These are phyloP conservation scores for Spiraea crenata DNA, from an alignment of 331 rosid genomes.

Conservation along the genomic window DNA sequence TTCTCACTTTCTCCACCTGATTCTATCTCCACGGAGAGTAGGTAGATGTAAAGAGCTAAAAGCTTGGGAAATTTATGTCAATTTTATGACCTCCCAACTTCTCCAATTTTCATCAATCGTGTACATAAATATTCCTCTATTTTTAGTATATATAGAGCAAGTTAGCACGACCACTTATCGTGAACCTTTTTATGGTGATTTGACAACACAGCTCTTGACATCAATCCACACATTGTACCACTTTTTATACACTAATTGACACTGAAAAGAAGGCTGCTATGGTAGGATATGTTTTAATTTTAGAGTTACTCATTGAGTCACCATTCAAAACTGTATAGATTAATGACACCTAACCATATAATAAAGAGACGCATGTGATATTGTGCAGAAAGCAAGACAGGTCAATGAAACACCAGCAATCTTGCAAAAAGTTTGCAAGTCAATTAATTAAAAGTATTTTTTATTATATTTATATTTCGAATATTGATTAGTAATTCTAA, in stretches of 20 bases:
- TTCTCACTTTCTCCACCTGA: slow-evolving; percentile 70
- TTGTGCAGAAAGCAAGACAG: too few relatives aligned
- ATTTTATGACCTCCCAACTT: not conserved
- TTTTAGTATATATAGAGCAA: slow-evolving; percentile 5
- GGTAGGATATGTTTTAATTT: not conserved
- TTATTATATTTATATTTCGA: not conserved
- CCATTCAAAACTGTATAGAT: not conserved
- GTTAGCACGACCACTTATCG: slow-evolving; percentile 1
- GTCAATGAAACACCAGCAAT: too few relatives aligned
- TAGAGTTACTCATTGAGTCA: not conserved
- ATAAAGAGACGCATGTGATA: too few relatives aligned
- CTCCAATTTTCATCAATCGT: not conserved
- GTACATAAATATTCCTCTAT: not conserved
- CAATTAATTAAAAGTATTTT: too few relatives aligned
- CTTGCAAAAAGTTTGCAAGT: too few relatives aligned
- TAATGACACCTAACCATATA: too few relatives aligned
- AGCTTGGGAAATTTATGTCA: not conserved
- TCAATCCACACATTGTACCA: not conserved
- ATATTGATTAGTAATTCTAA: too few relatives aligned
- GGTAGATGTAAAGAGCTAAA: slow-evolving; percentile 7
- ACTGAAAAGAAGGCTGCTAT: not conserved
- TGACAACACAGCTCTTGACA: slow-evolving; percentile 15
- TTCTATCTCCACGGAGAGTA: slow-evolving; percentile 48
- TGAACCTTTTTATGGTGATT: slow-evolving; percentile 1
- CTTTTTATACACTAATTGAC: not conserved